Evolutionary conservation across 2,329 filamentous ascomycete species (phyloP).

Genomic region (Monilinia fructicola): DNA sequence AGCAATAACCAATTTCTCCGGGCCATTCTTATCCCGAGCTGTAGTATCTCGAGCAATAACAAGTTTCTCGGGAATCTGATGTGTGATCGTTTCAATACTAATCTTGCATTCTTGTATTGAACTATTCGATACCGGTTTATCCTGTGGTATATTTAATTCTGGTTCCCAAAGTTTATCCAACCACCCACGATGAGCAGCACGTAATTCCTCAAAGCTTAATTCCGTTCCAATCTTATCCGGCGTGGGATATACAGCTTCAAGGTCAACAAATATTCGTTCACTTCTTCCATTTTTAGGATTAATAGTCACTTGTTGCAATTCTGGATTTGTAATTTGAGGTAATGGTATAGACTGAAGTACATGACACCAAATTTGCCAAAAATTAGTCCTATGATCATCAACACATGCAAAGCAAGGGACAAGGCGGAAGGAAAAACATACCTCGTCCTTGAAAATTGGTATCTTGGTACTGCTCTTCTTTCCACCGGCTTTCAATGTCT

Average conservation of each 20-base stretch:
- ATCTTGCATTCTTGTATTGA: slow-evolving; percentile 25
- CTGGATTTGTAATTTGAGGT: slow-evolving; percentile 53
- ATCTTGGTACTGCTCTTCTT: slow-evolving; percentile 82
- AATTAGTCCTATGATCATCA: slow-evolving; percentile 98
- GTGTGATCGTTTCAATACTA: slow-evolving; percentile 30
- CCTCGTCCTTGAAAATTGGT: slow-evolving; percentile 92
- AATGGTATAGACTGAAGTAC: slow-evolving; percentile 56
- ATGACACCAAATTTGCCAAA: slow-evolving; percentile 52
- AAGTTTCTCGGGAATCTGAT: slow-evolving; percentile 41
- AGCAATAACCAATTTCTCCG: slow-evolving; percentile 41
- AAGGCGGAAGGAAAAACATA: slow-evolving; percentile 56
- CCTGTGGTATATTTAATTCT: slow-evolving; percentile 28
- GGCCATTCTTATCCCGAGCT: slow-evolving; percentile 57
- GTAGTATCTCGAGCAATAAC: slow-evolving; percentile 42
- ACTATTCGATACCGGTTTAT: slow-evolving; percentile 20
- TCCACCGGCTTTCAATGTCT: slow-evolving; percentile 84
- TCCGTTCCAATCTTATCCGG: slow-evolving; percentile 70
- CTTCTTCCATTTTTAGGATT: slow-evolving; percentile 76
- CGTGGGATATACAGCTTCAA: slow-evolving; percentile 82
- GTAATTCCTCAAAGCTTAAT: slow-evolving; percentile 87
- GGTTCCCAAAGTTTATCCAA: slow-evolving; percentile 57
- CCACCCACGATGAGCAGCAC: slow-evolving; percentile 74
- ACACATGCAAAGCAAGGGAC: slow-evolving; percentile 56
- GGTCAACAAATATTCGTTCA: slow-evolving; percentile 84
- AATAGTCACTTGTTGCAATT: slow-evolving; percentile 73